Conservation (phyloP, 176 grass and related monocot species). For the Musa beccarii region DNA sequence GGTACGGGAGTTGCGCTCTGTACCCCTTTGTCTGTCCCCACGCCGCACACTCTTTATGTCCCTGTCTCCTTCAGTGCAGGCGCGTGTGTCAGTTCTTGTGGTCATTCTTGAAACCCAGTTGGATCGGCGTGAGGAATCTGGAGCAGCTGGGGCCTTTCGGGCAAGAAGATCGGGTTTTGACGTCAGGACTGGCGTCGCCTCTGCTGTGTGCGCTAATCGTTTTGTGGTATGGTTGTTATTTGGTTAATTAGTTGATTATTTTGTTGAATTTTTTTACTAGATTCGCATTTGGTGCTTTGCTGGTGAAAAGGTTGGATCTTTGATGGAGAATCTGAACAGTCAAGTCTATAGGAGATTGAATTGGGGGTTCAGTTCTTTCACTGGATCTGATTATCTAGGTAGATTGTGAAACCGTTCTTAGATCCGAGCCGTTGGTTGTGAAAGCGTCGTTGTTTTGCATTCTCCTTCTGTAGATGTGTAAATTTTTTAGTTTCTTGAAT, state of each 20-base stretch:
- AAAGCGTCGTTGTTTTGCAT: neutral
- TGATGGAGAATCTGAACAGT: neutral
- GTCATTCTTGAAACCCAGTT: neutral
- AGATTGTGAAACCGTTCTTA: neutral
- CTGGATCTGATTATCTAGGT: neutral
- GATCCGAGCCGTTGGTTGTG: neutral
- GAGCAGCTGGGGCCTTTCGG: neutral
- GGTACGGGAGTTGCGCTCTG: neutral
- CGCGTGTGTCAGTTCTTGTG: constrained; percentile 6
- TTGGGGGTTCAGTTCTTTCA: too few relatives aligned
- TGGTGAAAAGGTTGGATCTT: neutral
- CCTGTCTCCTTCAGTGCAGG: neutral
- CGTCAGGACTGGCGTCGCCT: neutral
- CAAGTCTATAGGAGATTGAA: too few relatives aligned
- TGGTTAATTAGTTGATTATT: too few relatives aligned
- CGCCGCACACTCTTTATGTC: constrained; percentile 1
- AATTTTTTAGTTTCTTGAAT: neutral
- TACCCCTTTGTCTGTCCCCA: neutral
- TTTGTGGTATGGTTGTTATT: neutral
- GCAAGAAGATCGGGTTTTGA: neutral
- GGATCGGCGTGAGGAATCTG: neutral
- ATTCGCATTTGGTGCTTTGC: neutral
- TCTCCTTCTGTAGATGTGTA: neutral
- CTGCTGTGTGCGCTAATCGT: neutral
- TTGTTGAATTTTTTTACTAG: too few relatives aligned